Evolutionary conservation across 805 yeast species (phyloP), one percentile per base, ranked within the genome.

Genomic region (Maudiozyma barnettii): DNA sequence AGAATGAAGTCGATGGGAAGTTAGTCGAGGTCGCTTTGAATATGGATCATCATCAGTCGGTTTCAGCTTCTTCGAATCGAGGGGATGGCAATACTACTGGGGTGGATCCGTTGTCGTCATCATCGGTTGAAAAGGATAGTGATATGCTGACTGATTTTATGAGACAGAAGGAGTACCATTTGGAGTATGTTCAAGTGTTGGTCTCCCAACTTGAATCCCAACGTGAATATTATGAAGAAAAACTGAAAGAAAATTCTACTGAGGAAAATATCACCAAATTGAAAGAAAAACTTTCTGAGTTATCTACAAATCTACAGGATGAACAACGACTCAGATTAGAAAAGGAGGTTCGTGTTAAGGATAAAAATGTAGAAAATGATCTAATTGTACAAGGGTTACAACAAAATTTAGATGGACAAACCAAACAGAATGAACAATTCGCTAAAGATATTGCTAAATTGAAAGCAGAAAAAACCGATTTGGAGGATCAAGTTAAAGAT

Each of bases 1-100:
- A 89, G 51, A 88, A 86, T 63, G 90, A 85, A 61, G 73, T 82
- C 0, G 96, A 89, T 61, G 97, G 97, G 0, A 90, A 90, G 56
- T 65, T 90, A 30, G 95, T 89, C 2, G 97, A 89, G 61, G 70
- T 88, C 1, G 47, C 44, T 18, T 22, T 44, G 19, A 33, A 31
- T 36, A 36, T 36, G 21, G 39, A 36, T 16, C 39, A 36, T 16
- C 8, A n/a, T 2, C 16, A 14, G n/a, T n/a, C 9, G 13, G 36
- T 31, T 12, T 4, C 16, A 6, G 5, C 19, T 4, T 31, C 20
- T 7, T n/a, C 19, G 4, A 12, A 18, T 21, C 7, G 13, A 6
- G 36, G 36, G 3, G 16, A 31, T 10, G 16, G 4, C 4, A 31
- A 9, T n/a, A n/a, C 20, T 18, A 35, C 19, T 35, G 31, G n/a